Conservation (phyloP, 371 early-diverging fungal genomes). For the Sanchytrium tribonematis region DNA sequence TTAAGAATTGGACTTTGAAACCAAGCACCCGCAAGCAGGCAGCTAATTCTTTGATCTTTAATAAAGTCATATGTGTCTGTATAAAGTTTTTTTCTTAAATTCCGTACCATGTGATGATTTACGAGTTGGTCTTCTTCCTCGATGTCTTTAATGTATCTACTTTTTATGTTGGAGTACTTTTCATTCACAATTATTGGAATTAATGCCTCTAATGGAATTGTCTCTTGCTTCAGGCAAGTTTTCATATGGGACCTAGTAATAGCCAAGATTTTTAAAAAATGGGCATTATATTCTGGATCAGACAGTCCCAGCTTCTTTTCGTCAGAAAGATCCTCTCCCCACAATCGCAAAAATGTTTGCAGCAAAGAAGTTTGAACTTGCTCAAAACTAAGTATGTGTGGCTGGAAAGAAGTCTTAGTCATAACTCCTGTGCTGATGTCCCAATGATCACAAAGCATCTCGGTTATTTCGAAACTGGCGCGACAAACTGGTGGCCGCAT, state of each 20-base stretch:
- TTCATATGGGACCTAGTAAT: no score
- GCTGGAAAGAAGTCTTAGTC: constrained; percentile 28
- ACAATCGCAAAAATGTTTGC: constrained; percentile 25
- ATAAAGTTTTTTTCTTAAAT: constrained; percentile 28
- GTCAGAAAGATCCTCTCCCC: constrained; percentile 32
- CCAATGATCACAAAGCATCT: constrained; percentile 35
- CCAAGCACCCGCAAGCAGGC: constrained; percentile 38
- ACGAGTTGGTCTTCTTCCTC: constrained; percentile 34
- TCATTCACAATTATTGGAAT: no score
- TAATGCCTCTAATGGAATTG: no score
- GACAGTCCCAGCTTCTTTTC: no score
- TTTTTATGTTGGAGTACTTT: constrained; percentile 30
- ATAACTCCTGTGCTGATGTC: constrained; percentile 30
- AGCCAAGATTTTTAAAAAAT: no score
- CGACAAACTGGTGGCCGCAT: constrained; percentile 32
- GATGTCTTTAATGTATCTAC: constrained; percentile 32
- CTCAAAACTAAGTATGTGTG: constrained; percentile 28
- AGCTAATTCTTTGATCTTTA: constrained; percentile 33
- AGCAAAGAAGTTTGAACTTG: constrained; percentile 26
- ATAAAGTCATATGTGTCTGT: constrained; percentile 36
- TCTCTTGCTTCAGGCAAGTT: no score
- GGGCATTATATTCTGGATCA: no score
- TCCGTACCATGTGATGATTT: constrained; percentile 33
- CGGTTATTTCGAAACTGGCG: constrained; percentile 34
- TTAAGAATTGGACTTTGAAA: constrained; percentile 21